Evolutionary conservation across 2,329 filamentous ascomycete genomes (phyloP).

Genomic region (Pseudogymnoascus sp.): DNA sequence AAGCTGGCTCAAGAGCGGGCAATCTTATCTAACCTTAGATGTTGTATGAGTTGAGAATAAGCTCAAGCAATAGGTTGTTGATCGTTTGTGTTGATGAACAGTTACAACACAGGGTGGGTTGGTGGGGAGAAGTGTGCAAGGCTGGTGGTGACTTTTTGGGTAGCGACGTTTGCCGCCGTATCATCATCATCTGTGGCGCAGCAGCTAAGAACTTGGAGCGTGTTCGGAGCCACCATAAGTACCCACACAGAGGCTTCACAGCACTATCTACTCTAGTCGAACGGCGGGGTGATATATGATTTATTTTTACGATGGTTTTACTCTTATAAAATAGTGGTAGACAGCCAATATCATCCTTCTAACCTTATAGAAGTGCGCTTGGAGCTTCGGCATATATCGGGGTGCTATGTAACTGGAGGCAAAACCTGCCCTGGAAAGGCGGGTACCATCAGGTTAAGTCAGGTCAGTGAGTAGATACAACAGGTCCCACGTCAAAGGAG

Average conservation of each 20-base stretch:
- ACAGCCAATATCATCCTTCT: not conserved
- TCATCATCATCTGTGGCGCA: conserved; percentile 8
- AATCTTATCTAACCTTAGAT: not conserved
- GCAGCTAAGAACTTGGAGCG: not conserved
- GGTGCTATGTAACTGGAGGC: not conserved
- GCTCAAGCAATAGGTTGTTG: not conserved
- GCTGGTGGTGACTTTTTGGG: conserved; percentile 2
- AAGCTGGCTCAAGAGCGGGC: not conserved
- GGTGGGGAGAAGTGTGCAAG: conserved; percentile 6
- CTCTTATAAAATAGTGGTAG: not conserved
- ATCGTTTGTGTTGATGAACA: not conserved
- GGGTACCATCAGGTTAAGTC: not conserved
- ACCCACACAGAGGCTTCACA: not conserved
- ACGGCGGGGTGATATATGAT: not conserved
- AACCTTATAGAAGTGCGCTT: not conserved
- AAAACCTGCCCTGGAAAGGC: not conserved
- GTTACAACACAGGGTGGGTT: not conserved
- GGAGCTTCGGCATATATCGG: not conserved
- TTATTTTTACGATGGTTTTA: not conserved
- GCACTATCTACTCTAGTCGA: not conserved
- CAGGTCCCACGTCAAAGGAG: not conserved
- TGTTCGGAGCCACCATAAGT: not conserved
- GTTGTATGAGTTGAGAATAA: not conserved
- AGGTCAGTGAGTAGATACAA: not conserved
- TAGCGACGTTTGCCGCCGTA: conserved; percentile 1